Conservation (phyloP, 768 basidiomycete species). For the Pisolithus sp. region DNA sequence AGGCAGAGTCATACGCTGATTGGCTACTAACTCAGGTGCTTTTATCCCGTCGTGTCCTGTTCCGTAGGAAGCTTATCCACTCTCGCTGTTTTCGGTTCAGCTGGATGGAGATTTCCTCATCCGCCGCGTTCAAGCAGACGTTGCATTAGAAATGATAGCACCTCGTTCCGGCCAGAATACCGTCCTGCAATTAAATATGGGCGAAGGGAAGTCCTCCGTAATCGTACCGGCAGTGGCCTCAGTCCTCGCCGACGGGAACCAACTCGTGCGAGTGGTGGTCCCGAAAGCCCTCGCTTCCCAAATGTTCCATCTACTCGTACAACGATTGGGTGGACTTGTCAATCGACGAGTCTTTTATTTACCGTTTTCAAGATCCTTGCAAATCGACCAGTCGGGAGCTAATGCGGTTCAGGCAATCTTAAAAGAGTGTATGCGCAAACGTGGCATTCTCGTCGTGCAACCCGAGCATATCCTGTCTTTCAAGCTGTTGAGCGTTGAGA, state of each 20-base stretch:
- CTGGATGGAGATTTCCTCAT: constrained; percentile 22
- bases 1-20: constrained; percentile 9
- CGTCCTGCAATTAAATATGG: constrained; percentile 47
- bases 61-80: neutral
- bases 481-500: constrained; percentile 35
- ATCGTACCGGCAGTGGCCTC: constrained; percentile 29
- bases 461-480: constrained; percentile 49
- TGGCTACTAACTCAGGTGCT: constrained; percentile 20
- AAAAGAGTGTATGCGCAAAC: constrained; percentile 26
- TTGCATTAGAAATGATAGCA: constrained; percentile 28
- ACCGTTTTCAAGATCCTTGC: constrained; percentile 26
- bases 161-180: constrained; percentile 28
- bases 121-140: constrained; percentile 21
- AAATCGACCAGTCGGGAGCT: constrained; percentile 15
- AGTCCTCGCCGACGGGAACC: constrained; percentile 21
- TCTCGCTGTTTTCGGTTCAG: constrained; percentile 17
- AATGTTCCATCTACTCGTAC: constrained; percentile 29
- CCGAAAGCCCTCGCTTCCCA: constrained; percentile 27
- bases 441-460: constrained; percentile 40
- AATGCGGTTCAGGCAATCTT: constrained; percentile 5
- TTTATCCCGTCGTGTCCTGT: neutral
- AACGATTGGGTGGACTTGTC: constrained; percentile 25
- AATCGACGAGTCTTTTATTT: constrained; percentile 29
- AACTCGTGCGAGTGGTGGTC: constrained; percentile 27
- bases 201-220: constrained; percentile 44